Base-by-base conservation (phyloP, 192 early-diverging fungal genomes). In the Globomyces pollinis-pini region DNA sequence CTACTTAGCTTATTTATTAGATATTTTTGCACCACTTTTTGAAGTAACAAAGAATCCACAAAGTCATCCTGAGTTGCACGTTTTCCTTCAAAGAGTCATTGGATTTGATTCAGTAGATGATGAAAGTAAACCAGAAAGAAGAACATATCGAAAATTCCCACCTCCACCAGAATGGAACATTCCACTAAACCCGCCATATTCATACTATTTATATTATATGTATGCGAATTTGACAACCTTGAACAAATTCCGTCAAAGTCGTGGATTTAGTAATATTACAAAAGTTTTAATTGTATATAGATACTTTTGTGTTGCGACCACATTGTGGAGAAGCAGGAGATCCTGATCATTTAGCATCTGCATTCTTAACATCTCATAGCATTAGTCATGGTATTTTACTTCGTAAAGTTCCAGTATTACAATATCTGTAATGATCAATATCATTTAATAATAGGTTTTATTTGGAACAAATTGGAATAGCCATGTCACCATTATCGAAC, bases 401-500 rank as follows among this genome's bases (percentile, higher is more conserved):
- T 43, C 83, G 94, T 29, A 97, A 97, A 60, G 91, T 94, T 3
- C 94, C 94, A 1, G 94, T 86, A 0, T 69, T 97, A 29, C 91
- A 97, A 70, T 97, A 97, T 62, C 76, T 97, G 60, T n/a, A n/a
- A 75, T 63, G n/a, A n/a, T n/a, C n/a, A n/a, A n/a, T n/a, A n/a
- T n/a, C n/a, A n/a, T n/a, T n/a, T 7, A n/a, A n/a, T n/a, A n/a
- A n/a, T n/a, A n/a, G n/a, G n/a, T 96, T 84, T 70, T 97, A 97
- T 62, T 66, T 97, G 52, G 86, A 91, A 65, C 94, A 97, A 62
- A 91, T 97, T 39, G 91, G 91, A 18, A 87, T 97, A 60, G 91
- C 94, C 57, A 94, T 97, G 94, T 91, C 89, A 11, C 94, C 94
- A 18, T 77, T 97, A 2, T 93, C 91, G 28, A 97, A 97, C 79